Base-by-base conservation (phyloP, 2,329 filamentous ascomycete genomes). In the Hawksworthiomyces lignivorus region DNA sequence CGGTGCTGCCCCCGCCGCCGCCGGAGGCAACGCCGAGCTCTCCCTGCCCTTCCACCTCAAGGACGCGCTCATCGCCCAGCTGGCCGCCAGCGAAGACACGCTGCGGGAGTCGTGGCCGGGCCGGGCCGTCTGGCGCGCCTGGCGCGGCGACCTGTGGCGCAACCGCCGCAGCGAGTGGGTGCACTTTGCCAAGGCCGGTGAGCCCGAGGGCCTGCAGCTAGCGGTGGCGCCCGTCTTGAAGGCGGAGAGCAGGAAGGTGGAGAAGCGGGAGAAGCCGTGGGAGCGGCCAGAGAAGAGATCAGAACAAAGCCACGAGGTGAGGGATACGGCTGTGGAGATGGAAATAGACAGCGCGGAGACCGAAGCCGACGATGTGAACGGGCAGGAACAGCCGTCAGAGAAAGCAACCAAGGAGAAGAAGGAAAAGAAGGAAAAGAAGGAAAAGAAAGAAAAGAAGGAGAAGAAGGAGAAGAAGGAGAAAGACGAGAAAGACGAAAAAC, bases 141-240 rank as follows among this genome's bases (percentile, higher is more conserved):
- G 75, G 74, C 71, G 69, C 56, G 74, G 73, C 11, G 75, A 79
- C 46, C 54, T 70, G 56, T 79, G 73, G 73, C 71, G 68, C 53
- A 69, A 68, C 36, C 61, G 69, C 31, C 58, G 67, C 36, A 56
- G 62, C 14, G 74, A 77, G 36, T 80, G 75, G 75, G 70, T 75
- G 47, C 53, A 61, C 3, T 77, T 73, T 71, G 69, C 69, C 46
- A 77, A 72, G 58, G 72, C 75, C 49, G 62, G 68, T 12, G 64
- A 67, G 48, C 54, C 56, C 0, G 58, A 61, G 37, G 57, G 55
- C n/a, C 51, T 52, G 19, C 45, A 54, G 43, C 38, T 50, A 7
- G 54, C 67, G 9, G 65, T 62, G 31, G 62, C 67, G 43, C 58
- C 59, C n/a, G n/a, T n/a, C n/a, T n/a, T n/a, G n/a, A 39, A 17